Percentiles rank a stretch among this genome's conserved stretches.
phyloP scores from a whole-genome alignment of 495 filamentous ascomycete genomes.

The Melanomma pulvis-pyrius region DNA sequence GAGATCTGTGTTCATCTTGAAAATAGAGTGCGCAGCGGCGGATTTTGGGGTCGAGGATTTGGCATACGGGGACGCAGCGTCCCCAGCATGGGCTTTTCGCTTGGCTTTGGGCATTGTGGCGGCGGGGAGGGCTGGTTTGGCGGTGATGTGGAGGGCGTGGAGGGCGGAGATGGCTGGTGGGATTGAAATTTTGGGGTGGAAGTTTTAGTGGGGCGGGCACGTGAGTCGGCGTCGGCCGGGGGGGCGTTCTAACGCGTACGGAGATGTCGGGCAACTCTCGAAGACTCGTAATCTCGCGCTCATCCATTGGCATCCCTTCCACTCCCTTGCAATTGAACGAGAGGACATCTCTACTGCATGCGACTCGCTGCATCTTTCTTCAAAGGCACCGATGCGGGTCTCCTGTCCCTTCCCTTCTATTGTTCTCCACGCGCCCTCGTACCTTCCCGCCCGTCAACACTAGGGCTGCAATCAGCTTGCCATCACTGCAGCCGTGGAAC shows the following conservation, averaged over 20 bases:
- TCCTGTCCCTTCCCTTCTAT: not conserved
- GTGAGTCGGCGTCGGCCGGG: not conserved
- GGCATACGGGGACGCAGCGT: conserved; percentile 57
- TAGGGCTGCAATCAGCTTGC: not conserved
- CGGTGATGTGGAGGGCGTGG: not conserved
- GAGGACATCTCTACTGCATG: not conserved
- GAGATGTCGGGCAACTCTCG: not conserved
- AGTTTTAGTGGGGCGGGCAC: conserved; percentile 7
- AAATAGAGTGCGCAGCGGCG: conserved; percentile 72
- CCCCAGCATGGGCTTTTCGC: conserved; percentile 53
- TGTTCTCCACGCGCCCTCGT: not conserved
- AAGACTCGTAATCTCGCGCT: too few species aligned
- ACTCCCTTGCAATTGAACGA: too few species aligned
- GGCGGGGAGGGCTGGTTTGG: not conserved
- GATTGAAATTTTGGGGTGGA: conserved; percentile 12
- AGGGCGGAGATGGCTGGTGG: not conserved
- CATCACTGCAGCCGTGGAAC: not conserved
- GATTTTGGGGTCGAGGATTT: conserved; percentile 52
- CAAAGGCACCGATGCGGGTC: not conserved
- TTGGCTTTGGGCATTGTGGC: conserved; percentile 56
- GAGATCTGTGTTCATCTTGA: conserved; percentile 80
- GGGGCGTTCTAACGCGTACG: not conserved
- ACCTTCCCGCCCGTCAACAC: not conserved
- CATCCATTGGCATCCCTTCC: too few species aligned
- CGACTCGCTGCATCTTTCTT: not conserved